Base-by-base conservation (phyloP, 495 filamentous ascomycete species). In the Penicillium turbatum region DNA sequence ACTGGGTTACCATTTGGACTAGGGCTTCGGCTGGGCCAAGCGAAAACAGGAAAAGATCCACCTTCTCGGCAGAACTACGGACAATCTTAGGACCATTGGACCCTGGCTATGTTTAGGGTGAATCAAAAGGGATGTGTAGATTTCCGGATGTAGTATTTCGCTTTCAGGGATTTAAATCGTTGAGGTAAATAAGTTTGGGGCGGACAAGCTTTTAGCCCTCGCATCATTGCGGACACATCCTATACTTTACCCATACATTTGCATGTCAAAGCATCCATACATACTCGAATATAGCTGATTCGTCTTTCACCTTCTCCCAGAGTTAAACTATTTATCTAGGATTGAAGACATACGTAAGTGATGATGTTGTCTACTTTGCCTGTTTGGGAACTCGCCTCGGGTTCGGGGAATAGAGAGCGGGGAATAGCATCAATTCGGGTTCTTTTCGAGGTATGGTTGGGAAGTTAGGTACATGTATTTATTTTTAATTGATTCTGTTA, bases 11-110 rank as follows among this genome's bases (percentile, higher is more conserved):
- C 51, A 60, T 53, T 49, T 5, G 19, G 43, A 64, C 62, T 67
- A 67, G 62, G 58, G 64, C 59, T 60, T 62, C 64, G 62, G 64
- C 51, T 62, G 44, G 46, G 37, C 43, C 51, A 66, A 64, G 61
- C 61, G 61, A 61, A 54, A 53, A 32, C 36, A 47, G 42, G 27
- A 26, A 36, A 51, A 4, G 41, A 34, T 51, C 32, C 38, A 51
- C 40, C 48, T 52, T 56, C 26, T 61, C 63, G 61, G 63, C 46
- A 59, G 53, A 66, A 66, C 61, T 61, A 42, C 60, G 63, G 60
- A 21, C 19, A 53, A 55, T 55, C 35, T 44, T 31, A 27, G 53
- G 37, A 32, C n/a, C 15, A 31, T 37, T 43, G 37, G 54, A 37
- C 32, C 34, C 48, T 43, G 34, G 27, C 19, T 17, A 35, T 24